Conservation (phyloP, 1,139 yeast species). For the Suhomyces panamericanus region DNA sequence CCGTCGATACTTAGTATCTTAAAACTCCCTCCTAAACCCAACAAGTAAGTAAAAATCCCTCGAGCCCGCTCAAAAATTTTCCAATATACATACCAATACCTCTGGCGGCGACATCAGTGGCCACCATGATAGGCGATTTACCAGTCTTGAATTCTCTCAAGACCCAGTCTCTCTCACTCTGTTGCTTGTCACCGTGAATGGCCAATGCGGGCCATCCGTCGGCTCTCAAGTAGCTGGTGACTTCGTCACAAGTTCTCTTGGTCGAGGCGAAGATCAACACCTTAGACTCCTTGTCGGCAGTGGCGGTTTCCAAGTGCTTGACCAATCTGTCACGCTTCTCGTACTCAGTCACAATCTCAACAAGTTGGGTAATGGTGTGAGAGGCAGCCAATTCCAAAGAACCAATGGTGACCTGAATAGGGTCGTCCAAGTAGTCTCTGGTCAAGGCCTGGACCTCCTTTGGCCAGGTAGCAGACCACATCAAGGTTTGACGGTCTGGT, state of each 20-base stretch:
- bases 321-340: constrained; percentile 90
- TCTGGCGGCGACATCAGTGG: constrained; percentile 99
- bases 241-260: constrained; percentile 95
- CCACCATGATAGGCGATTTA: constrained; percentile 95
- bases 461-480: constrained; percentile 99
- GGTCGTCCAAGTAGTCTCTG: constrained; percentile 85
- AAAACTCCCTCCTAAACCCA: constrained; percentile 15
- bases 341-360: constrained; percentile 86
- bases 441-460: constrained; percentile 94
- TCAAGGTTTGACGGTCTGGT: constrained; percentile 96
- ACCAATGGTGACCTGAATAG: constrained; percentile 95
- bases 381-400: constrained; percentile 95
- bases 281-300: constrained; percentile 76
- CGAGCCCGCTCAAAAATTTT: constrained; percentile 16
- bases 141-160: constrained; percentile 88
- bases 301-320: constrained; percentile 81
- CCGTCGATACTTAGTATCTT: constrained; percentile 8
- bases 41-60: constrained; percentile 23
- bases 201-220: constrained; percentile 99
- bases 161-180: constrained; percentile 99
- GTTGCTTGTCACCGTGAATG: constrained; percentile 98
- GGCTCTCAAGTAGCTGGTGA: constrained; percentile 85
- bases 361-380: constrained; percentile 90
- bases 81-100: constrained; percentile 90
- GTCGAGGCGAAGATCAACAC: constrained; percentile 89